Percentiles rank a stretch among this genome's conserved stretches.
phyloP scores from a whole-genome alignment of 2,329 filamentous ascomycete species.

The Cryoendolithus antarcticus region DNA sequence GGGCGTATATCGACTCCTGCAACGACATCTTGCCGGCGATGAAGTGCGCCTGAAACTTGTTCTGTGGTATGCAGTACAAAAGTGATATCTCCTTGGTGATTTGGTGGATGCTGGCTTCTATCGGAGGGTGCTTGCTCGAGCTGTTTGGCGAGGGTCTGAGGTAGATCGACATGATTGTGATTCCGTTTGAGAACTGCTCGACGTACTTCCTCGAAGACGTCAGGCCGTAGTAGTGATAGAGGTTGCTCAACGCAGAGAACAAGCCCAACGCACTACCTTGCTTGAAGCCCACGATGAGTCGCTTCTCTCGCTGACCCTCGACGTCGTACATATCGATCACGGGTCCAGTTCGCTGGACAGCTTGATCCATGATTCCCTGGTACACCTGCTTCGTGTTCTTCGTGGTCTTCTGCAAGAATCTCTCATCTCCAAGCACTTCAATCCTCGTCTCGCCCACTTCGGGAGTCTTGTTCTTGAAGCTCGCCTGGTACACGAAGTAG shows the following conservation, averaged over 20 bases:
- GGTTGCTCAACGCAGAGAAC: constrained; percentile 87
- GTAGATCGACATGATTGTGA: constrained; percentile 94
- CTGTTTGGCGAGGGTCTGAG: constrained; percentile 58
- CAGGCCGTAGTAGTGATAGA: constrained; percentile 97
- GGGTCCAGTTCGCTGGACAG: constrained; percentile 73
- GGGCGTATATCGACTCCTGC: constrained; percentile 93
- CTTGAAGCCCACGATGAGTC: constrained; percentile 87
- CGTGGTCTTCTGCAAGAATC: constrained; percentile 92
- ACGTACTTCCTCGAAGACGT: constrained; percentile 96
- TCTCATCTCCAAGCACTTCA: constrained; percentile 81
- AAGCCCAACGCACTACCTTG: constrained; percentile 82
- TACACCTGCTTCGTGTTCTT: constrained; percentile 93
- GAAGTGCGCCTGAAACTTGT: constrained; percentile 87
- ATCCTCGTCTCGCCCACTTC: constrained; percentile 69
- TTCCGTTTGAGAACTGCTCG: constrained; percentile 95
- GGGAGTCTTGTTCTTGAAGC: constrained; percentile 68
- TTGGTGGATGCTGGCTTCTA: constrained; percentile 92
- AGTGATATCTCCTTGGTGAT: constrained; percentile 98
- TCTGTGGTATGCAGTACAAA: constrained; percentile 94
- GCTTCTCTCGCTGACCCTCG: constrained; percentile 80
- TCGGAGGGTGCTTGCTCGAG: constrained; percentile 53
- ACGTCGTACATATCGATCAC: constrained; percentile 98
- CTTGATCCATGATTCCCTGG: constrained; percentile 79
- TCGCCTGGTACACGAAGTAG: constrained; percentile 97
- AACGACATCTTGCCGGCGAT: constrained; percentile 74